Evolutionary conservation across 768 basidiomycete species (phyloP), one percentile per base, ranked within the genome.

Genomic region (Sarcodon aspratus): DNA sequence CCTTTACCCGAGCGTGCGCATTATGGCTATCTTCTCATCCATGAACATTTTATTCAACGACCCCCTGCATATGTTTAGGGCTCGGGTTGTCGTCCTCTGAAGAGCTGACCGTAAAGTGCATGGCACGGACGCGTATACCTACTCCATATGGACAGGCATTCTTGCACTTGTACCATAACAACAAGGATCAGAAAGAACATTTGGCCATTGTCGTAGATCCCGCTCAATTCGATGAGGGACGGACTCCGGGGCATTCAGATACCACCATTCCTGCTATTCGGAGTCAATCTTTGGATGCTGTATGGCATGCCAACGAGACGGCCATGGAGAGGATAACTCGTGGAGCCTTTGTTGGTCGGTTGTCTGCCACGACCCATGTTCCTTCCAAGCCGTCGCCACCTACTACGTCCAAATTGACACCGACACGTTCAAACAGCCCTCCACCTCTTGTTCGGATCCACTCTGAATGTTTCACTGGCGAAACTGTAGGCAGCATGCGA

Each of bases 381-480:
- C 73, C 76, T 8, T 59, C 63, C 44, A 57, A 46, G 6, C 56
- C 68, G 0, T 69, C 72, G 3, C 50, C 57, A 9, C 64, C 66
- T 1, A 17, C 42, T 44, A 36, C 42, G 21, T 48, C 49, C 42
- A 52, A 54, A 48, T 52, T 54, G 27, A 46, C 47, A 36, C 32
- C 35, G 33, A 44, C 47, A 9, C 9, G 48, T 18, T 56, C 70
- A 49, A 56, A 60, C 38, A 61, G 82, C 34, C 85, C 85, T 1
- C 66, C 82, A 0, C 92, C 96, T 0, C 78, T 98, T 46, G 81
- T 99, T 40, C 82, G 96, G 36, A 91, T 99, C 46, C 96, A 99
- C 66, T 96, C 92, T 31, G 96, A 99, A 64, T 99, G 96, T 64
- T 98, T 92, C 68, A 99, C 96, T 0, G 96, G 96, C 31, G 96